Conservation (phyloP, 1,284 basidiomycete genomes). For the Moesziomyces parantarcticus region DNA sequence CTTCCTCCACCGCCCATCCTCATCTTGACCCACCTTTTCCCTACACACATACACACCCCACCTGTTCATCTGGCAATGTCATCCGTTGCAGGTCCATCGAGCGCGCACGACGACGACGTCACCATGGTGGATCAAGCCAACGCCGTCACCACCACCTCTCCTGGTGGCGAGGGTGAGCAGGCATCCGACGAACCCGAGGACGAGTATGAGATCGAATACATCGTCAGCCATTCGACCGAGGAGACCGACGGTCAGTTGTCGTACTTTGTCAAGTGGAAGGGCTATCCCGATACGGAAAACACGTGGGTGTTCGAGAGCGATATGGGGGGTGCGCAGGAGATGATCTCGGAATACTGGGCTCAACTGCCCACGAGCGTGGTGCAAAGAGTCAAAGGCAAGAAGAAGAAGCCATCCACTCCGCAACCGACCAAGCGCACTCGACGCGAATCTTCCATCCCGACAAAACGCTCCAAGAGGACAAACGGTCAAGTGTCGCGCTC, state of each 20-base stretch:
- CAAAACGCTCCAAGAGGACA: no score
- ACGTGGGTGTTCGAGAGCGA: conserved; percentile 54
- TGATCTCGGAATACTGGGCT: conserved; percentile 46
- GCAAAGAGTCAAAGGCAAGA: conserved; percentile 29
- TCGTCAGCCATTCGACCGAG: conserved; percentile 36
- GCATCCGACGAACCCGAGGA: conserved; percentile 27
- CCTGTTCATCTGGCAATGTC: background rate
- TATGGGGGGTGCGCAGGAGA: conserved; percentile 50
- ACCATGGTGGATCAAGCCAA: conserved; percentile 24
- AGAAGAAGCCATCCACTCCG: conserved; percentile 21
- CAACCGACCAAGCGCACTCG: background rate
- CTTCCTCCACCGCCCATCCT: background rate
- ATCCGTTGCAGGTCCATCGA: conserved; percentile 12
- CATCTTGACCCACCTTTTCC: no score
- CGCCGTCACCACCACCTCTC: background rate
- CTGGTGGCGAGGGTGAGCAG: conserved; percentile 1
- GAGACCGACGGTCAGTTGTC: conserved; percentile 40
- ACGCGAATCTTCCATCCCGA: background rate
- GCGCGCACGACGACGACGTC: conserved; percentile 21
- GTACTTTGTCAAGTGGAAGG: conserved; percentile 61
- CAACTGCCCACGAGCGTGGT: conserved; percentile 17
- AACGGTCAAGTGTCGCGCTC: conserved; percentile 5
- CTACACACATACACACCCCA: no score
- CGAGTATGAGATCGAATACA: conserved; percentile 56
- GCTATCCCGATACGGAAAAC: conserved; percentile 48